Evolutionary conservation across 345 rosid species (phyloP), one percentile per base, ranked within the genome.

Genomic region (Syzygium grande): DNA sequence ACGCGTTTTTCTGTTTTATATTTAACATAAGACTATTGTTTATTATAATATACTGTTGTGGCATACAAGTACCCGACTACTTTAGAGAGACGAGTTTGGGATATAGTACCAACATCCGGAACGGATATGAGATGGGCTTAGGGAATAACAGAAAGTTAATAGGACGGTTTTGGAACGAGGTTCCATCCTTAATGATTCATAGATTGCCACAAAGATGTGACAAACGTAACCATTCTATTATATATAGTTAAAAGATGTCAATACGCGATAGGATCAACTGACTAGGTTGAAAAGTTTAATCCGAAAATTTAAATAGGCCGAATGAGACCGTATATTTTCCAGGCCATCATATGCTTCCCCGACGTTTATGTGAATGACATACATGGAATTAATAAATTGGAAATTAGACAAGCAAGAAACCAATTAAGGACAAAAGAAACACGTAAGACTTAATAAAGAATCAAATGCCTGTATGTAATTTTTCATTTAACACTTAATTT

Each of bases 91-190:
- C 3, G 11, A 30, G 22, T 30, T 65, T 29, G 11, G 3, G 11
- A 30, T 65, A 65, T 16, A 30, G 43, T 15, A 65, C 15, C 22
- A 30, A 65, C 30, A 63, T 4, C 10, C 30, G 19, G 38, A n/a
- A 16, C 1, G 13, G 41, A 68, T 68, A 16, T 68, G 22, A 30
- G 43, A 30, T 30, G 12, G 43, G 46, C 22, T 16, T 9, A 7
- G 9, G 41, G 77, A 16, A 34, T 30, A 65, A 65, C 5, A 0
- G 6, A 65, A 30, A 65, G 43, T 16, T 65, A 65, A 63, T 63
- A 9, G 77, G 77, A 63, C 0, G 17, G 1, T 19, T 29, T 63
- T 7, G 77, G 38, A 38, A 7, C 0, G 21, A 3, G 0, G 2
- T 68, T 68, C 79, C 79, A 68, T 68, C 6, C 21, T 34, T 30